A percentile compares a stretch with the other conserved stretches of the same genome.
phyloP scores from a whole-genome alignment of 345 rosid species.

The Kandelia obovata region DNA sequence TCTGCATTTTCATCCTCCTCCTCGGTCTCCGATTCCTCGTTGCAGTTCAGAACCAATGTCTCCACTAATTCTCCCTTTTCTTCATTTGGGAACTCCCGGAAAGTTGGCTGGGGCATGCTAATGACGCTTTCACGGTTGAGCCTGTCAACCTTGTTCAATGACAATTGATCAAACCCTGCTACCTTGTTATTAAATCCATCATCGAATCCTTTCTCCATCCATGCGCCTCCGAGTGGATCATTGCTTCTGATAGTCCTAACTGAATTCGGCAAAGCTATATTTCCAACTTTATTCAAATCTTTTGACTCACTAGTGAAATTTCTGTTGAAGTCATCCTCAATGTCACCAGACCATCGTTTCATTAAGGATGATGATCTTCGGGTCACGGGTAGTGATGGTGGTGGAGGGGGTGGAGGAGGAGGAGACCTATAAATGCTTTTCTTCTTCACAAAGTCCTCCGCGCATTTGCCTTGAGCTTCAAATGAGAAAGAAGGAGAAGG shows the following conservation, averaged over 20 bases:
- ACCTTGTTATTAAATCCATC: slow-evolving; percentile 10
- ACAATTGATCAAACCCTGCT: slow-evolving; percentile 20
- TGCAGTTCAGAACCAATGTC: slow-evolving; percentile 34
- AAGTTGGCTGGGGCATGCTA: slow-evolving; percentile 23
- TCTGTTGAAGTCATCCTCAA: slow-evolving; percentile 23
- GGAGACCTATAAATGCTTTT: slow-evolving; percentile 43
- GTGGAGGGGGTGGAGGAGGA: slow-evolving; percentile 66
- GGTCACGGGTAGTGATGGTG: slow-evolving; percentile 43
- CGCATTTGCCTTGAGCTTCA: slow-evolving; percentile 38
- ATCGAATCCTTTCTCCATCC: slow-evolving; percentile 18
- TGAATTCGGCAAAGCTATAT: slow-evolving; percentile 29
- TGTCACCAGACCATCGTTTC: slow-evolving; percentile 18
- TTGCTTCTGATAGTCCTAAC: slow-evolving; percentile 28
- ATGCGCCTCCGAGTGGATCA: slow-evolving; percentile 25
- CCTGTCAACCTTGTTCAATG: slow-evolving; percentile 19
- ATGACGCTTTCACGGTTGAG: slow-evolving; percentile 15
- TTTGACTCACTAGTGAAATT: slow-evolving; percentile 22
- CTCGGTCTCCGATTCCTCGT: slow-evolving; percentile 28
- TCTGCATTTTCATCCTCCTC: slow-evolving; percentile 21
- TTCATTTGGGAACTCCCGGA: slow-evolving; percentile 30
- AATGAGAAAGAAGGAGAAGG: slow-evolving; percentile 22
- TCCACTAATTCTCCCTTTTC: slow-evolving; percentile 24
- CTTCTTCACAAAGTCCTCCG: slow-evolving; percentile 48
- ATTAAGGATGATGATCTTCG: slow-evolving; percentile 30
- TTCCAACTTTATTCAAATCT: neutral